A percentile compares a stretch with the other conserved stretches of the same genome.
phyloP scores from a whole-genome alignment of 2,329 filamentous ascomycete genomes.

The Colletotrichum echinochloae region DNA sequence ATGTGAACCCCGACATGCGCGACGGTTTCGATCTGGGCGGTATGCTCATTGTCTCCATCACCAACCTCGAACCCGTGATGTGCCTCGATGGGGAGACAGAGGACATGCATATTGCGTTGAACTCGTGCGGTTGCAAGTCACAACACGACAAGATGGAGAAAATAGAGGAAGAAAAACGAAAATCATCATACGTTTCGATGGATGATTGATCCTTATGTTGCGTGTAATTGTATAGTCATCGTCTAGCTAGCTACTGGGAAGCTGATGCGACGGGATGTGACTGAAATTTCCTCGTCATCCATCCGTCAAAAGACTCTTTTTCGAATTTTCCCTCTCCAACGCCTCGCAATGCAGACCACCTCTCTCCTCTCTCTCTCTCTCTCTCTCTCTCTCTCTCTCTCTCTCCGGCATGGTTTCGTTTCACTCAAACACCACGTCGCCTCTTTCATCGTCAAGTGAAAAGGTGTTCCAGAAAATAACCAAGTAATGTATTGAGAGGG shows the following conservation, averaged over 20 bases:
- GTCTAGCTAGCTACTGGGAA: slow-evolving; percentile 29
- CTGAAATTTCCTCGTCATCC: neutral
- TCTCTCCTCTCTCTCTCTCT: neutral
- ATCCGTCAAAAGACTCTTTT: neutral
- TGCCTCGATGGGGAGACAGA: neutral
- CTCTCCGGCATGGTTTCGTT: too few species aligned
- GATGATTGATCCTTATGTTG: neutral
- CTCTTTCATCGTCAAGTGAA: neutral
- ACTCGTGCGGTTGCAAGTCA: neutral
- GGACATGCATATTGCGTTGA: neutral
- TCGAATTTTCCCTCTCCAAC: slow-evolving; percentile 3
- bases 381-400: neutral
- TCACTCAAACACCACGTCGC: slow-evolving; percentile 9
- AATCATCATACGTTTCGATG: too few species aligned
- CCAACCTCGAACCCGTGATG: neutral
- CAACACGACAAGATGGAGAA: neutral
- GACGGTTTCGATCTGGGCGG: neutral
- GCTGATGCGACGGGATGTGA: slow-evolving; percentile 8
- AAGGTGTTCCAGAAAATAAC: slow-evolving; percentile 4
- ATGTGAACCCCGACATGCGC: neutral
- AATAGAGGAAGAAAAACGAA: neutral
- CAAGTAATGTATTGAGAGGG: neutral
- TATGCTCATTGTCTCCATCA: neutral
- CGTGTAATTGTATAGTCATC: neutral
- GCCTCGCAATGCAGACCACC: slow-evolving; percentile 28